Evolutionary conservation across 345 rosid genomes (phyloP).

Genomic region (Gossypium thurberi): DNA sequence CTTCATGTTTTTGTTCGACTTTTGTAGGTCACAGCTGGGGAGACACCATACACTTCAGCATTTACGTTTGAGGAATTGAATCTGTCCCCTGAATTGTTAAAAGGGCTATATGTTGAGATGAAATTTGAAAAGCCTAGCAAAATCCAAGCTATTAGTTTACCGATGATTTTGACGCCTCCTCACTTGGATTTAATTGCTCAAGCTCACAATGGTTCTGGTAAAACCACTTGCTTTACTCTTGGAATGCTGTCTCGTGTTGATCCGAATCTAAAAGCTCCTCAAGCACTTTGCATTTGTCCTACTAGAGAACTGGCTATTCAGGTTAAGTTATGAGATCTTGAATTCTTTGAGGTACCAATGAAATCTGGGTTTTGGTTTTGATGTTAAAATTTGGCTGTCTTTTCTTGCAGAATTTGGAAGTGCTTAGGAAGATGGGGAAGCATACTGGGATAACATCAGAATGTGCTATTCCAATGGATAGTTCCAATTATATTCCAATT

Average conservation of each 20-base stretch:
- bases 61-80: conserved; percentile 75
- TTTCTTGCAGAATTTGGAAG: conserved; percentile 69
- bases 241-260: conserved; percentile 92
- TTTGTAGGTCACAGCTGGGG: conserved; percentile 63
- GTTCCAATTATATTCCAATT: conserved; percentile 27
- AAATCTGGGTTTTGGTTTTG: neutral
- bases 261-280: conserved; percentile 48
- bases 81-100: conserved; percentile 65
- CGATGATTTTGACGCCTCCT: conserved; percentile 91
- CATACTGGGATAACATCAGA: conserved; percentile 73
- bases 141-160: conserved; percentile 87
- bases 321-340: conserved; percentile 31
- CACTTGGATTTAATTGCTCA: conserved; percentile 80
- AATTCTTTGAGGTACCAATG: neutral
- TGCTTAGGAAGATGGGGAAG: conserved; percentile 87
- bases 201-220: conserved; percentile 96
- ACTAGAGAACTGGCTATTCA: conserved; percentile 89
- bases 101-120: conserved; percentile 91
- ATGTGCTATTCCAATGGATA: conserved; percentile 65
- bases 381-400: neutral
- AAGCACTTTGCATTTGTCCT: conserved; percentile 94
- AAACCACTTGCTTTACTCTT: conserved; percentile 92
- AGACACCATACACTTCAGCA: conserved; percentile 81
- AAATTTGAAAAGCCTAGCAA: conserved; percentile 89
- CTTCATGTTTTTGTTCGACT: neutral